Base-by-base conservation (phyloP, 306 rosid species). In the Comarum palustre region DNA sequence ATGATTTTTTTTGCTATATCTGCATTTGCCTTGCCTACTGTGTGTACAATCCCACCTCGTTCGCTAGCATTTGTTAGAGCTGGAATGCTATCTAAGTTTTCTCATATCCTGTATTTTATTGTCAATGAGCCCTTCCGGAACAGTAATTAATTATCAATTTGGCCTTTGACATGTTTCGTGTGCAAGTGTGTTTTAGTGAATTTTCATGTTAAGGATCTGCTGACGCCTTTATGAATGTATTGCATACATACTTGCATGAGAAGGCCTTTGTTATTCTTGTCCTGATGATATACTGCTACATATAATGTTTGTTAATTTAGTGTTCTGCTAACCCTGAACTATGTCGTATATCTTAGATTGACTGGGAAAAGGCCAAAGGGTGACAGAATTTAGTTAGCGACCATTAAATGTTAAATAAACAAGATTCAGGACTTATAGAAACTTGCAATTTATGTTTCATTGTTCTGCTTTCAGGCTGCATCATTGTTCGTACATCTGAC, bases 261-360 rank as follows among this genome's bases (percentile, higher is more conserved):
- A 69, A 51, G 55, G 38, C 74, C 64, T 73, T n/a, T 74, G 67
- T 59, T 60, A 27, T 51, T 50, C 54, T 29, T 38, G 51, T 60
- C 57, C 42, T 60, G 15, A 54, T 73, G 69, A 61, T 72, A 41
- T 20, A 4, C 19, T 24, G 48, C 27, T 24, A 13, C 4, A 17
- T 19, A 36, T 50, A 22, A 19, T 58, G 16, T 72, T 73, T 1
- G 12, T 42, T 66, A n/a, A 1, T 36, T 75, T n/a, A 66, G 22
- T 55, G 31, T 8, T 68, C 50, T 68, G 20, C 50, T 68, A 59
- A 38, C 7, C 52, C 57, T 58, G 79, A 42, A 31, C 34, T 29
- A 22, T 70, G 50, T 13, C 20, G 55, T 70, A 38, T 36, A 34
- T 52, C 65, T 54, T 4, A 3, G 45, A 5, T 22, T 57, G 29